Base-by-base conservation (phyloP, 225 moss, liverwort and hornwort species). In the Marchantia polymorpha region DNA sequence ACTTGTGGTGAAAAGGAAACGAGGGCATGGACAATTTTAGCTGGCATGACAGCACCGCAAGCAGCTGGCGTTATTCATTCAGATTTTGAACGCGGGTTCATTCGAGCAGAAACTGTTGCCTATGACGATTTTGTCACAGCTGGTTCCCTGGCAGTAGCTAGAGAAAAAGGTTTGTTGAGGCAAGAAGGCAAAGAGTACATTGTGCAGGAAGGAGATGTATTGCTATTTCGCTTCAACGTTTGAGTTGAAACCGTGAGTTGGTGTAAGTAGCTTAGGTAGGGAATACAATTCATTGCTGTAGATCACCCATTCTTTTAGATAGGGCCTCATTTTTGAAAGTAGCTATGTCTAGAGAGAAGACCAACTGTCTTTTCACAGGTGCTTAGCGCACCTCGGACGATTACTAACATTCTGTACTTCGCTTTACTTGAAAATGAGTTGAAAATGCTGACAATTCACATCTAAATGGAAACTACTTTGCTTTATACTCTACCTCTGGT, bases 1-100 rank as follows among this genome's bases (percentile, higher is more conserved):
- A 99, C 97, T 31, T 94, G 93, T 26, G 94, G 97, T 86, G 97
- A 94, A 70, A 99, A 99, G 90, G 96, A 94, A 72, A 94, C 96
- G 53, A 88, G 86, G 84, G 96, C 94, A 23, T 96, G 94, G 96
- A 96, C 96, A 66, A 94, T 96, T 52, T 85, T 77, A 81, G 68
- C 90, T 73, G 97, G 97, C 25, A 94, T 93, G 97, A 99, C 97
- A 82, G 94, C 94, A 59, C 94, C 97, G 20, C 97, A 99, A 80
- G 97, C 97, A 73, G 97, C 97, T 75, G 94, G 97, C 51, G 92
- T 99, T 72, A 99, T 99, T 64, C 97, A 99, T 82, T 86, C 93
- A 15, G 94, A 99, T 80, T 99, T 99, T 83, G 97, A 99, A 83
- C 83, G 94, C 52, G 97, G 97, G 27, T 99, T 99, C 56, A 99